Evolutionary conservation across 1,139 yeast genomes (phyloP).

Genomic region (Candida sp.): DNA sequence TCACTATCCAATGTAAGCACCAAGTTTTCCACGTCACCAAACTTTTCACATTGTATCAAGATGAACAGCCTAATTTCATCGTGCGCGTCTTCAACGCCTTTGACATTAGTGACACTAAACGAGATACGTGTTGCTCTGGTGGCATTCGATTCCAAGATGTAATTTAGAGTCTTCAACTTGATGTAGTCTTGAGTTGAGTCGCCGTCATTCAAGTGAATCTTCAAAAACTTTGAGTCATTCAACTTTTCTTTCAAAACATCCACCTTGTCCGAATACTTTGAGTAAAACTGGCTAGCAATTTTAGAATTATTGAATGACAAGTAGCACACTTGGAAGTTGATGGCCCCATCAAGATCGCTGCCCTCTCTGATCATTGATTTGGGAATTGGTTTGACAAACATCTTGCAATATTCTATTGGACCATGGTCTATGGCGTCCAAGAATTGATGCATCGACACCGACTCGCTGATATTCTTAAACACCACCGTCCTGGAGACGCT

Average conservation of each 20-base stretch:
- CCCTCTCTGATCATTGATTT: constrained; percentile 18
- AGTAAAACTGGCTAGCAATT: constrained; percentile 36
- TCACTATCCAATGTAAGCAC: constrained; percentile 12
- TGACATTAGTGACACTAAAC: constrained; percentile 16
- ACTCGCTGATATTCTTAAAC: constrained; percentile 32
- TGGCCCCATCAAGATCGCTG: constrained; percentile 13
- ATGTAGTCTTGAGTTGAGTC: constrained; percentile 35
- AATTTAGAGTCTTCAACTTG: constrained; percentile 46
- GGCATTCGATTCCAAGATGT: constrained; percentile 44
- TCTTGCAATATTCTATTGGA: constrained; percentile 47
- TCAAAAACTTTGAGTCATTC: constrained; percentile 32
- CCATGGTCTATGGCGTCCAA: constrained; percentile 43
- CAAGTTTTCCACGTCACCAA: constrained; percentile 42
- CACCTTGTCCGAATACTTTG: constrained; percentile 35
- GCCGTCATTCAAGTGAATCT: constrained; percentile 34
- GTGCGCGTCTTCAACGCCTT: constrained; percentile 4
- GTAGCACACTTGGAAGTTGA: constrained; percentile 32
- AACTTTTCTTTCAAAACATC: constrained; percentile 28
- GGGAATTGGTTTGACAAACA: constrained; percentile 36
- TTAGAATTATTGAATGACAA: constrained; percentile 46
- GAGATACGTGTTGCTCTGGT: constrained; percentile 36
- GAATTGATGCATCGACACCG: constrained; percentile 32
- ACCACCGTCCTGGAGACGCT: constrained; percentile 38
- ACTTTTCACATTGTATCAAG: constrained; percentile 27
- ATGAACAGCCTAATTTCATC: constrained; percentile 15